phyloP scores from a whole-genome alignment of 2,329 filamentous ascomycete genomes.

The Herpotrichia juniperi region DNA sequence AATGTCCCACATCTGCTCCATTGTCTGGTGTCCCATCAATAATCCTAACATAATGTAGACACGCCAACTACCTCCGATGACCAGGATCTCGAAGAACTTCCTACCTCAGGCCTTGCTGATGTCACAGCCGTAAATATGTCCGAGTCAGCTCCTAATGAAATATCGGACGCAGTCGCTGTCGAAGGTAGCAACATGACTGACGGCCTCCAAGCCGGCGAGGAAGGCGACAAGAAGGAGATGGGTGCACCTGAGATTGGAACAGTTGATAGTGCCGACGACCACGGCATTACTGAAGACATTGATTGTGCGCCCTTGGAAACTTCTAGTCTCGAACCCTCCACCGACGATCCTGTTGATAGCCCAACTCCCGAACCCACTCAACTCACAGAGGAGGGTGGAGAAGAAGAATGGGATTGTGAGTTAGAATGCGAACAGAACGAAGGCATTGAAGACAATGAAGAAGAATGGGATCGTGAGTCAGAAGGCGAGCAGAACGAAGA shows the following conservation, averaged over 20 bases:
- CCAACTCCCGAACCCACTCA: too few relatives aligned
- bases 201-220: not conserved
- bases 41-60: not conserved
- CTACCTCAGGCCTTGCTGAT: not conserved
- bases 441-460: too few relatives aligned
- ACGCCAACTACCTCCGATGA: not conserved
- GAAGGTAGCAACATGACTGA: not conserved
- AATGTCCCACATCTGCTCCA: not conserved
- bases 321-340: too few relatives aligned
- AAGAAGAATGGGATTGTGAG: too few relatives aligned
- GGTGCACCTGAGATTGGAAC: not conserved
- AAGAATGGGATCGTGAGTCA: too few relatives aligned
- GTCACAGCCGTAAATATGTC: not conserved
- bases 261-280: too few relatives aligned
- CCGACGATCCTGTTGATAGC: too few relatives aligned
- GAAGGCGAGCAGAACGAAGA: too few relatives aligned
- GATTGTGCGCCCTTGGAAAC: too few relatives aligned
- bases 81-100: not conserved
- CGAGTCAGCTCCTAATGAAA: not conserved
- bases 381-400: too few relatives aligned
- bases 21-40: not conserved
- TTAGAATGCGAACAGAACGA: too few relatives aligned
- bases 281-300: too few relatives aligned
- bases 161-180: not conserved
- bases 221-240: not conserved